Conservation (phyloP, 2,329 filamentous ascomycete genomes). For the Tetracladium maxilliforme region DNA sequence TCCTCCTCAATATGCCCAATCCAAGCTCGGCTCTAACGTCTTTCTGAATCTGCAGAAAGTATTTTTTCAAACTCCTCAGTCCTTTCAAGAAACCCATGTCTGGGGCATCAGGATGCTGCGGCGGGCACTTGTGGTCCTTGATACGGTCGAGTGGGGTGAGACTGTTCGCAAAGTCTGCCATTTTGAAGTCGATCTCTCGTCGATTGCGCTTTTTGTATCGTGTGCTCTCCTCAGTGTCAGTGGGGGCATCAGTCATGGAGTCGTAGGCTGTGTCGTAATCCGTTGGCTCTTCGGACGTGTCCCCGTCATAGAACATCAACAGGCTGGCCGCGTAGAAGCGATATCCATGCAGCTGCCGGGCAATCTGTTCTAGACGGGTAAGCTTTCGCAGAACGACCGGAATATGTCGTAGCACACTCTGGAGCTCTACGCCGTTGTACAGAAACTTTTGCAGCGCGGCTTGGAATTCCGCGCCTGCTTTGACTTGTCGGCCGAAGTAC, state of each 20-base stretch:
- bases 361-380: constrained; percentile 67
- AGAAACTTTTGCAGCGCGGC: constrained; percentile 78
- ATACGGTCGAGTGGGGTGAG: constrained; percentile 69
- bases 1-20: background rate
- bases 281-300: constrained; percentile 35
- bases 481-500: constrained; percentile 82
- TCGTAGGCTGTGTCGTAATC: constrained; percentile 23
- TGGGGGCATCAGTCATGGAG: constrained; percentile 11
- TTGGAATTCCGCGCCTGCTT: constrained; percentile 79
- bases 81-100: constrained; percentile 85
- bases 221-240: constrained; percentile 19
- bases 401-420: constrained; percentile 73
- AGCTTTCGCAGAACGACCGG: constrained; percentile 78
- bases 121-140: constrained; percentile 55
- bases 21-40: constrained; percentile 37
- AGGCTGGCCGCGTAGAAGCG: constrained; percentile 92
- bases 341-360: constrained; percentile 66
- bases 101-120: constrained; percentile 63
- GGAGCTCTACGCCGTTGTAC: constrained; percentile 73
- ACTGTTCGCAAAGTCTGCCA: constrained; percentile 97
- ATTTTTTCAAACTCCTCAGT: constrained; percentile 60
- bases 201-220: constrained; percentile 14
- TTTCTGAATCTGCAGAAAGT: constrained; percentile 76
- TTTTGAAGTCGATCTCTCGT: constrained; percentile 75
- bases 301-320: constrained; percentile 93